These are phyloP conservation scores for Tetracladium marchalianum DNA, from an alignment of 495 filamentous ascomycete species.

Conservation along the genomic window DNA sequence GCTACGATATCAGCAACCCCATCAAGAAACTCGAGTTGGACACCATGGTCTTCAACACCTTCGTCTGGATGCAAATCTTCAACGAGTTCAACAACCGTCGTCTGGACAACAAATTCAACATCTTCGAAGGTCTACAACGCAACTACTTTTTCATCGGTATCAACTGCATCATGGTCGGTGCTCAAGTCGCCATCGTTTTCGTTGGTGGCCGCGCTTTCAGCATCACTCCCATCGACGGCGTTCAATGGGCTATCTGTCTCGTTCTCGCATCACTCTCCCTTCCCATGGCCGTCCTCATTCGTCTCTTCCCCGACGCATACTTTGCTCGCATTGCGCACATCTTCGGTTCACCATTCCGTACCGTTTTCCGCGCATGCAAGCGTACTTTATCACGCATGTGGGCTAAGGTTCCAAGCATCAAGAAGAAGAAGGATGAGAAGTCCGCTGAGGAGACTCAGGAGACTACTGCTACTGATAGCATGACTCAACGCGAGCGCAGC, in stretches of 20 bases:
- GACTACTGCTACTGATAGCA: too few species aligned
- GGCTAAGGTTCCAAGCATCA: too few species aligned
- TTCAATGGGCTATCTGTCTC: conserved; percentile 70
- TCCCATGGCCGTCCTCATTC: conserved; percentile 58
- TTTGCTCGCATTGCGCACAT: too few species aligned
- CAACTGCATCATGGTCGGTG: conserved; percentile 63
- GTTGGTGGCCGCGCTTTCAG: conserved; percentile 62
- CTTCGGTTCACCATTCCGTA: too few species aligned
- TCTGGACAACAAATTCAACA: conserved; percentile 78
- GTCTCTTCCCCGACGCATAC: conserved; percentile 49
- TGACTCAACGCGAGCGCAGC: too few species aligned
- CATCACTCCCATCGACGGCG: conserved; percentile 49
- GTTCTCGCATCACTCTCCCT: conserved; percentile 59
- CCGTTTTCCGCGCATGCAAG: too few species aligned
- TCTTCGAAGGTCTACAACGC: conserved; percentile 65
- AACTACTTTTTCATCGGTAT: conserved; percentile 76
- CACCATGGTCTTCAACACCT: conserved; percentile 79
- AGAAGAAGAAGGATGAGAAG: too few species aligned
- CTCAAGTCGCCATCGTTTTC: conserved; percentile 69
- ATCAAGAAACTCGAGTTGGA: conserved; percentile 35
- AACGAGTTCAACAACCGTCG: conserved; percentile 86
- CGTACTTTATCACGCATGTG: too few species aligned
- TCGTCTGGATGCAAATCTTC: conserved; percentile 93
- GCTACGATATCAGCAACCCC: conserved; percentile 30
- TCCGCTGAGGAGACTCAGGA: too few species aligned